These are phyloP conservation scores for Podila clonocystis DNA, from an alignment of 192 early-diverging fungal species.

Conservation along the genomic window DNA sequence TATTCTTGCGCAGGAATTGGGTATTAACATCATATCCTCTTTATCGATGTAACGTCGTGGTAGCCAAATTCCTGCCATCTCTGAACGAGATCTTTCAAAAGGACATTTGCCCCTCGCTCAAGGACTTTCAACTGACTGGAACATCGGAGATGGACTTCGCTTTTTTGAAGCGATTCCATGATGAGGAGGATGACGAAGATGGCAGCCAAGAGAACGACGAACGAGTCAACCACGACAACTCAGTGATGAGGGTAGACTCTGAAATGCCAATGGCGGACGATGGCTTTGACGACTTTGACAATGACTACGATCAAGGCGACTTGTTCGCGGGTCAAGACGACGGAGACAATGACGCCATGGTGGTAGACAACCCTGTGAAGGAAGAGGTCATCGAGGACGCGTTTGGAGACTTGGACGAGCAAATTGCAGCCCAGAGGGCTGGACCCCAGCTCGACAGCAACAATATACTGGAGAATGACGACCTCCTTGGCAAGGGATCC, in stretches of 20 bases:
- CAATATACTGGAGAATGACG: slow-evolving; percentile 64
- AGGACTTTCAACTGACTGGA: slow-evolving; percentile 74
- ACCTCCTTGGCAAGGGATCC: slow-evolving; percentile 57
- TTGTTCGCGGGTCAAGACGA: slow-evolving; percentile 45
- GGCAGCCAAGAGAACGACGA: neutral
- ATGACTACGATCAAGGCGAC: slow-evolving; percentile 40
- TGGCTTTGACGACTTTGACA: slow-evolving; percentile 14
- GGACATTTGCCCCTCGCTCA: slow-evolving; percentile 77
- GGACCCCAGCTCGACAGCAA: slow-evolving; percentile 48
- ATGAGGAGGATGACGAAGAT: slow-evolving; percentile 53
- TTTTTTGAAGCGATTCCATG: slow-evolving; percentile 60
- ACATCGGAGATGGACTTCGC: slow-evolving; percentile 69
- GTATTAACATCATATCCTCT: neutral
- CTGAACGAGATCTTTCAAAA: slow-evolving; percentile 54
- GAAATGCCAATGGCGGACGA: slow-evolving; percentile 2
- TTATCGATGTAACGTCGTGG: neutral
- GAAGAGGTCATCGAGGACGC: slow-evolving; percentile 52
- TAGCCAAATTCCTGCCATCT: slow-evolving; percentile 58
- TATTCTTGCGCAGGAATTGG: no score
- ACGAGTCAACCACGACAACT: slow-evolving; percentile 19
- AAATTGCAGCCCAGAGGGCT: slow-evolving; percentile 19
- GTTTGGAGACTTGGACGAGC: slow-evolving; percentile 45
- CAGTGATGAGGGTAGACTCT: slow-evolving; percentile 2
- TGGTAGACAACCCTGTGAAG: slow-evolving; percentile 45
- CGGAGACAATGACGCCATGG: slow-evolving; percentile 54